Percentiles rank a stretch among this genome's conserved stretches.
Evolutionary conservation across 106 monocot species (phyloP).

Genomic region (Dioscorea zingiberensis): DNA sequence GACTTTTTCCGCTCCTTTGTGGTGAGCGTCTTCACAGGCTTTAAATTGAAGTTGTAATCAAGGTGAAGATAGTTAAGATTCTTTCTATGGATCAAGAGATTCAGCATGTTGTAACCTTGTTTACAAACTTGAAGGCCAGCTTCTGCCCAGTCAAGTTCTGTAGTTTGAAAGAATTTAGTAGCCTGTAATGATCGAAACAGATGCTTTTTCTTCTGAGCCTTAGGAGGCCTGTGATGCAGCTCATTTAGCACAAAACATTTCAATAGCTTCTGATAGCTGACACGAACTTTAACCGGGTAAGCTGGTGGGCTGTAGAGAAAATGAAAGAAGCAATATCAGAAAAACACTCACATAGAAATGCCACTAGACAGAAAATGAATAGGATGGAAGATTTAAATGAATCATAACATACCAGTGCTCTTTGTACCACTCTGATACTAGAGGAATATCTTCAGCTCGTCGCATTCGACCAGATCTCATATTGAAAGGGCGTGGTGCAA

Average conservation of each 20-base stretch:
- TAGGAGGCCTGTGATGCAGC: slow-evolving; percentile 96
- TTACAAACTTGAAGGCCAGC: slow-evolving; percentile 99
- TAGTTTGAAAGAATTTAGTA: slow-evolving; percentile 97
- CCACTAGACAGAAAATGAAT: too few species aligned
- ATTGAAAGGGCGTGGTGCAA: slow-evolving; percentile 95
- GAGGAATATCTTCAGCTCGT: slow-evolving; percentile 96
- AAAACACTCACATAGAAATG: too few species aligned
- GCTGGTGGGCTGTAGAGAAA: slow-evolving; percentile 79
- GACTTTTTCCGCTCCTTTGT: slow-evolving; percentile 99
- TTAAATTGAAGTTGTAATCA: slow-evolving; percentile 98
- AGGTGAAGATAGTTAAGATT: slow-evolving; percentile 99
- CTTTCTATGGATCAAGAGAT: slow-evolving; percentile 94
- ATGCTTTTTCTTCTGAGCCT: slow-evolving; percentile 98
- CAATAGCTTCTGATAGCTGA: slow-evolving; percentile 96
- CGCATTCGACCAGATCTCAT: slow-evolving; percentile 93
- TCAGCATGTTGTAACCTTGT: slow-evolving; percentile 99
- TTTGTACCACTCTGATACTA: slow-evolving; percentile 99
- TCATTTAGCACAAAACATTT: slow-evolving; percentile 99
- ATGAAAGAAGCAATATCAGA: slow-evolving; percentile 1
- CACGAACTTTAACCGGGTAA: slow-evolving; percentile 99
- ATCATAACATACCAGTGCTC: slow-evolving; percentile 77
- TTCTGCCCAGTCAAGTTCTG: slow-evolving; percentile 98
- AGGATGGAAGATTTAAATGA: too few species aligned
- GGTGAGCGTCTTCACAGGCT: slow-evolving; percentile 97
- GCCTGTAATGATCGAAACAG: slow-evolving; percentile 93